Conservation (phyloP, 73 alveolate species). For the Diophrys appendiculata region DNA sequence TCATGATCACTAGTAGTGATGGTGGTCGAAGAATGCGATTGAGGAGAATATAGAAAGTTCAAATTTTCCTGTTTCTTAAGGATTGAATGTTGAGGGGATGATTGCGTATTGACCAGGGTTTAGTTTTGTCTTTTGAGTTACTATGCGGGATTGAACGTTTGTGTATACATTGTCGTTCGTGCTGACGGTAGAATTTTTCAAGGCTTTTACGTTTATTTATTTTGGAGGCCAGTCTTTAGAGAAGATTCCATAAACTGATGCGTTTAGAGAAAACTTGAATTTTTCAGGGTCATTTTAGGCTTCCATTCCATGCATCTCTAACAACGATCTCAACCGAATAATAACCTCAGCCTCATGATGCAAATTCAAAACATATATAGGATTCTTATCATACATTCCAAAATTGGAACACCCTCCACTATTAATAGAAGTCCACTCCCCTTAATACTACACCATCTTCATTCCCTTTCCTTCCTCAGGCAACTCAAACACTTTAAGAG, state of each 20-base stretch:
- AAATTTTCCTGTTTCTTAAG: slow-evolving; percentile 26
- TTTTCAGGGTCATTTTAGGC: slow-evolving; percentile 16
- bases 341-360: slow-evolving; percentile 10
- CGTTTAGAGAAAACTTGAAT: slow-evolving; percentile 30
- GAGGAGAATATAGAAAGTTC: slow-evolving; percentile 26
- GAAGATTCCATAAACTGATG: slow-evolving; percentile 21
- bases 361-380: slow-evolving; percentile 20
- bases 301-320: slow-evolving; percentile 29
- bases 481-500: slow-evolving; percentile 3
- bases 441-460: slow-evolving; percentile 15
- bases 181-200: slow-evolving; percentile 13
- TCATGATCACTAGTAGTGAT: no score
- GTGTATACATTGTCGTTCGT: slow-evolving; percentile 40
- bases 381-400: slow-evolving; percentile 39
- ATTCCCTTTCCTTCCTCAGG: slow-evolving; percentile 22
- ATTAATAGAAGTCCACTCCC: slow-evolving; percentile 12
- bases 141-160: slow-evolving; percentile 13
- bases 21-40: background rate
- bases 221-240: slow-evolving; percentile 33
- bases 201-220: slow-evolving; percentile 3
- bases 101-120: slow-evolving; percentile 19
- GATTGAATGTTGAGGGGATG: slow-evolving; percentile 54
- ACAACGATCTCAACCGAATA: slow-evolving; percentile 24
- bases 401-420: slow-evolving; percentile 55
- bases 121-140: slow-evolving; percentile 5